These are phyloP conservation scores for Eimeria praecox DNA, from an alignment of 169 alveolate genomes.

Conservation along the genomic window DNA sequence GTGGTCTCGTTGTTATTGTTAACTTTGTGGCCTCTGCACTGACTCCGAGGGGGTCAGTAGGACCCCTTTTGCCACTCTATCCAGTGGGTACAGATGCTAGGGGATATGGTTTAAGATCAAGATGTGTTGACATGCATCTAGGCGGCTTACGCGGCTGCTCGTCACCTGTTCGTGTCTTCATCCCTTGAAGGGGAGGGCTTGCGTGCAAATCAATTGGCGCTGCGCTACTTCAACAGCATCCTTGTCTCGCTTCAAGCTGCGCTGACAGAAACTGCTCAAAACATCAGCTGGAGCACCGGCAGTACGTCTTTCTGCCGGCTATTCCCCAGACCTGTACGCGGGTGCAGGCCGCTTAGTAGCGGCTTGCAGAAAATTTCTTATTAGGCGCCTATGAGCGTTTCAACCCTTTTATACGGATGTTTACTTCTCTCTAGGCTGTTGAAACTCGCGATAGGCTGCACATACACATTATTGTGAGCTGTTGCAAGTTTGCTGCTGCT, in stretches of 20 bases:
- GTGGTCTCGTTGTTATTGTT: background rate
- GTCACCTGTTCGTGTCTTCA: background rate
- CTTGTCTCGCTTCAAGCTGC: conserved; percentile 45
- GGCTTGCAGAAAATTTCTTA: background rate
- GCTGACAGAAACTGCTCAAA: conserved; percentile 20
- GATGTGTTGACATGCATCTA: conserved; percentile 25
- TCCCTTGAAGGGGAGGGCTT: background rate
- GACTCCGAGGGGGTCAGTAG: background rate
- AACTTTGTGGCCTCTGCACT: background rate
- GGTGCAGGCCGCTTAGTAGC: background rate
- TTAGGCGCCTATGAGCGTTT: background rate
- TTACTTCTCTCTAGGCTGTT: background rate
- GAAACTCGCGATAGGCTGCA: background rate
- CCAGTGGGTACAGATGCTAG: background rate
- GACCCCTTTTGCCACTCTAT: background rate
- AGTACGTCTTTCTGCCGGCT: background rate
- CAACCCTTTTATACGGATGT: background rate
- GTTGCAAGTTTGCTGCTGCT: background rate
- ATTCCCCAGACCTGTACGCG: background rate
- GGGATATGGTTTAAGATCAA: background rate
- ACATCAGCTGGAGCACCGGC: conserved; percentile 11
- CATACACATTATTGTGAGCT: background rate
- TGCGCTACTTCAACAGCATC: conserved; percentile 48
- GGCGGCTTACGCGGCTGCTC: conserved; percentile 53
- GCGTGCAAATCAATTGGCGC: conserved; percentile 19